These are phyloP conservation scores for Rhododendron williamsianum DNA, from an alignment of 148 eudicot species.

Conservation along the genomic window DNA sequence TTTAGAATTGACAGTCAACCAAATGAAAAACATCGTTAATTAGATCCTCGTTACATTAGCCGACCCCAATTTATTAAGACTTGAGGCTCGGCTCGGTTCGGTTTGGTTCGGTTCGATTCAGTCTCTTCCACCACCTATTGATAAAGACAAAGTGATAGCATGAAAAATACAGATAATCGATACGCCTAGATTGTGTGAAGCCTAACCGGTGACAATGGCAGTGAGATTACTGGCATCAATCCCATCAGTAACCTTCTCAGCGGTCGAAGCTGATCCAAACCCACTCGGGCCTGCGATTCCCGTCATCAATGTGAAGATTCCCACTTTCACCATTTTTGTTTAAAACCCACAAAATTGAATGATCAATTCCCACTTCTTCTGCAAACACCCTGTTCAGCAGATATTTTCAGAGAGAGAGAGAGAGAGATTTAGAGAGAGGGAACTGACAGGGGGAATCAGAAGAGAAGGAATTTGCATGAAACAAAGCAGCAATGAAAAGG, in stretches of 20 bases:
- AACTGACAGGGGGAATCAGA: no score
- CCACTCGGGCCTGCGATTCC: constrained; percentile 54
- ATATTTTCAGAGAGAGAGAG: neutral
- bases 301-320: constrained; percentile 33
- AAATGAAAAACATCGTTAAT: neutral
- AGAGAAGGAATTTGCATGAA: neutral
- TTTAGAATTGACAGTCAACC: neutral
- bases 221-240: constrained; percentile 51
- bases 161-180: neutral
- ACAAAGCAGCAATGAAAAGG: neutral
- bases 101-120: no score
- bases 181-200: neutral
- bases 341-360: neutral
- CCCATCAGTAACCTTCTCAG: constrained; percentile 50
- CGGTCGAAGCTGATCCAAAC: constrained; percentile 60
- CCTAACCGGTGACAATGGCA: constrained; percentile 44
- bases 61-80: neutral
- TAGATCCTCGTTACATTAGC: neutral
- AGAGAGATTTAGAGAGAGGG: no score
- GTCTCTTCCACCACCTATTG: neutral
- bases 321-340: constrained; percentile 13
- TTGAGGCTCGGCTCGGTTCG: no score
- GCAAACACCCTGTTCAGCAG: neutral
- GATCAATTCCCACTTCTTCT: neutral
- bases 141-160: neutral